Conservation (phyloP, 2,329 filamentous ascomycete species). For the Nothopassalora personata region DNA sequence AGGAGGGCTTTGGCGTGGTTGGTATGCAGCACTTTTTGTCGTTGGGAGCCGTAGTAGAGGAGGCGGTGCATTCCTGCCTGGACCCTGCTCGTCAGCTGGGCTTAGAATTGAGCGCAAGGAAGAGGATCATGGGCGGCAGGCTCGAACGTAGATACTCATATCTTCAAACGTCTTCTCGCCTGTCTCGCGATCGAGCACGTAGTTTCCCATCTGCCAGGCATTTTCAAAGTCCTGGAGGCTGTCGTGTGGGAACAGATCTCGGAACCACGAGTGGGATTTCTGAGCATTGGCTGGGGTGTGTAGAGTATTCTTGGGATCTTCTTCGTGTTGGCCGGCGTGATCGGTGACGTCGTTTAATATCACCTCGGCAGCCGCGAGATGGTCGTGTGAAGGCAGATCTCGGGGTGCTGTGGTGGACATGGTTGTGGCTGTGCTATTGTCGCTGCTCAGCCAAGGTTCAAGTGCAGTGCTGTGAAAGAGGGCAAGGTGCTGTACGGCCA, state of each 20-base stretch:
- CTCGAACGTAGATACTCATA: constrained; percentile 40
- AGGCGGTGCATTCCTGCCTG: constrained; percentile 40
- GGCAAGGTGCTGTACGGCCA: not conserved
- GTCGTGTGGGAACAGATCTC: constrained; percentile 22
- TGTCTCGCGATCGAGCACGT: constrained; percentile 39
- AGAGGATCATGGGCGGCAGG: not conserved
- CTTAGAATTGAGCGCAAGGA: too few species aligned
- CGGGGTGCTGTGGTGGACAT: not conserved
- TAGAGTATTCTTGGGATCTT: constrained; percentile 25
- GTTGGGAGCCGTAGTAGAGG: constrained; percentile 39
- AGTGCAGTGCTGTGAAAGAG: not conserved
- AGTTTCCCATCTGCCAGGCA: constrained; percentile 40
- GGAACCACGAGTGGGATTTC: constrained; percentile 20
- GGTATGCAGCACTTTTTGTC: constrained; percentile 37
- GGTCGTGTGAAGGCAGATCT: constrained; percentile 13
- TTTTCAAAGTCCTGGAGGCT: constrained; percentile 33
- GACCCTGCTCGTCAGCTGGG: not conserved
- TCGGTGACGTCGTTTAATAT: constrained; percentile 24
- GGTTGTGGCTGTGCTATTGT: not conserved
- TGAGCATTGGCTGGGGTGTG: constrained; percentile 24
- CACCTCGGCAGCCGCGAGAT: constrained; percentile 24
- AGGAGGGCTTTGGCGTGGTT: constrained; percentile 32
- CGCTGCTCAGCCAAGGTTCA: not conserved
- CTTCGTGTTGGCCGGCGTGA: constrained; percentile 17
- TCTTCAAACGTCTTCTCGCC: constrained; percentile 39